Conservation (phyloP, 331 rosid genomes). For the Prunus yedoensis region DNA sequence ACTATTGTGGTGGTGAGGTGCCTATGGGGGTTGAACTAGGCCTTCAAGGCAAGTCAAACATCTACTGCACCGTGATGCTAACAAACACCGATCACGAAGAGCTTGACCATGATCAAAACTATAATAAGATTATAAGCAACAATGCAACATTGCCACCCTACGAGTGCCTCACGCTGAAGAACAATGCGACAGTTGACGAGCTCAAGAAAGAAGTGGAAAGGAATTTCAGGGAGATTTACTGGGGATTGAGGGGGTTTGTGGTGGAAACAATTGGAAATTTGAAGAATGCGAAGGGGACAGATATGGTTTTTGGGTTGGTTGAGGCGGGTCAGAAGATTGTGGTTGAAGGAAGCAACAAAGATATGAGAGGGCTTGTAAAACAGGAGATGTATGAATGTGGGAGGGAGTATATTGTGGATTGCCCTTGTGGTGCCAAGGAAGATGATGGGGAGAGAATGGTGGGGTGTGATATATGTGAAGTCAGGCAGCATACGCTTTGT, state of each 20-base stretch:
- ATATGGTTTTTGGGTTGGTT: slow-evolving; percentile 46
- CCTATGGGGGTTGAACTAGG: slow-evolving; percentile 40
- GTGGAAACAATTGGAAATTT: slow-evolving; percentile 51
- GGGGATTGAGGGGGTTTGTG: slow-evolving; percentile 56
- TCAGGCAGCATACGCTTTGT: slow-evolving; percentile 76
- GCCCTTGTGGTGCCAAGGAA: slow-evolving; percentile 74
- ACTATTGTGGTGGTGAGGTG: slow-evolving; percentile 37
- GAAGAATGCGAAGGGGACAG: slow-evolving; percentile 38
- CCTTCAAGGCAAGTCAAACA: slow-evolving; percentile 41
- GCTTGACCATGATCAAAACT: neutral
- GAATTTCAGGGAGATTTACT: slow-evolving; percentile 67
- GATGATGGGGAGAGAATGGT: slow-evolving; percentile 89
- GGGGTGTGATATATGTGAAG: slow-evolving; percentile 83
- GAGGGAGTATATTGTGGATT: slow-evolving; percentile 41
- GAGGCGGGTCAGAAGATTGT: slow-evolving; percentile 66
- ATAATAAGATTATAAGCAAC: neutral
- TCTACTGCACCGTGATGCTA: slow-evolving; percentile 54
- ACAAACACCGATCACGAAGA: slow-evolving; percentile 1
- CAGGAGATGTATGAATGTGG: slow-evolving; percentile 46
- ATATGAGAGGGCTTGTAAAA: slow-evolving; percentile 9
- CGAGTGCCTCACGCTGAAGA: slow-evolving; percentile 59
- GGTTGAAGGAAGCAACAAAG: slow-evolving; percentile 44
- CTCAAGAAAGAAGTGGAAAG: slow-evolving; percentile 69
- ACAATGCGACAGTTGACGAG: slow-evolving; percentile 54
- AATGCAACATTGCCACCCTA: slow-evolving; percentile 43